Evolutionary conservation across 208 protist species (phyloP).

Genomic region (Acanthamoeba sp.): DNA sequence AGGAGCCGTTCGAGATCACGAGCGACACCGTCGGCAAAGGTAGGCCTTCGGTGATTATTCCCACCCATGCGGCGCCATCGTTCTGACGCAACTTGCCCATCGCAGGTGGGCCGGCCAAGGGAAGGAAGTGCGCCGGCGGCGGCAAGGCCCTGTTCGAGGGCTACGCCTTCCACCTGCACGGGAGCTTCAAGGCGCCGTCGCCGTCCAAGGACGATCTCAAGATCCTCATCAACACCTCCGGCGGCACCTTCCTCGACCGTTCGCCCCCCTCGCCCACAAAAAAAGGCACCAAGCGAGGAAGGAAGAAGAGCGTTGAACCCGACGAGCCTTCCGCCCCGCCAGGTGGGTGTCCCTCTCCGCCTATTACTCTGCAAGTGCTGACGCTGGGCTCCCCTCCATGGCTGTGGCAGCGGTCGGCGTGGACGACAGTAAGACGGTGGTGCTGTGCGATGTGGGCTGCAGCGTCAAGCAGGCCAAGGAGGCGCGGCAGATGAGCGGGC

Average conservation of each 20-base stretch:
- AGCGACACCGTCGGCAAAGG: slow-evolving; percentile 21
- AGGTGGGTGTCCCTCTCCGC: neutral
- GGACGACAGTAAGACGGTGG: neutral
- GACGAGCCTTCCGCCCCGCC: neutral
- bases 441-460: slow-evolving; percentile 18
- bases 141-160: neutral
- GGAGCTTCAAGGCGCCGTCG: neutral
- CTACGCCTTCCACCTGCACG: slow-evolving; percentile 9
- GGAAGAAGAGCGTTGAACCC: neutral
- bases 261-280: neutral
- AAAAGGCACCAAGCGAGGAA: neutral
- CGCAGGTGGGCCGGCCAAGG: neutral
- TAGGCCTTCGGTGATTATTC: neutral
- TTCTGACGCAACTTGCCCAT: too few relatives aligned
- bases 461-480: neutral
- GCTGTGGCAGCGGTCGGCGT: neutral
- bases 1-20: slow-evolving; percentile 26
- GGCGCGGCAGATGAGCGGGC: slow-evolving; percentile 1
- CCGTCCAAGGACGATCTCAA: neutral
- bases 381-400: neutral
- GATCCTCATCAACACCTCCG: neutral
- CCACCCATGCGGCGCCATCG: too few relatives aligned
- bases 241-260: neutral
- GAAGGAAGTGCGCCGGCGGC: neutral
- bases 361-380: neutral